Conservation (phyloP, 192 early-diverging fungal species). For the Umbelopsis ramanniana region DNA sequence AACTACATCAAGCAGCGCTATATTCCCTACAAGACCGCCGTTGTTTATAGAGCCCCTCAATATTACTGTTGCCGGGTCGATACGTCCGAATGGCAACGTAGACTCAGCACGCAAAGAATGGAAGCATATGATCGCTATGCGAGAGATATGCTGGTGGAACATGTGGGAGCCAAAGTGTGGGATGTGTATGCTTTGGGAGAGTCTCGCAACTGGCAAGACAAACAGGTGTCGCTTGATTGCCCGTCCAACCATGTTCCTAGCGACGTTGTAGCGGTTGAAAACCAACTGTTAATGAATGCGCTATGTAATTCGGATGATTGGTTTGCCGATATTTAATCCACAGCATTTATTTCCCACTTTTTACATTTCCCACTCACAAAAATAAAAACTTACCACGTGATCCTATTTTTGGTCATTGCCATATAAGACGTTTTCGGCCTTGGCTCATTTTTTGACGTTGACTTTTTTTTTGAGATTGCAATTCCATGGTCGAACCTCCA, state of each 20-base stretch:
- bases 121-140: constrained; percentile 36
- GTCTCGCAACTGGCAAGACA: constrained; percentile 32
- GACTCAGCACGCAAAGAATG: constrained; percentile 33
- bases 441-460: not conserved
- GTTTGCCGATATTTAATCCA: constrained; percentile 11
- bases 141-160: constrained; percentile 31
- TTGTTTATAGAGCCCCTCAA: constrained; percentile 55
- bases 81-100: constrained; percentile 24
- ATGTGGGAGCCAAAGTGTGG: constrained; percentile 40
- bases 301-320: constrained; percentile 34
- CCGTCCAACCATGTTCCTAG: constrained; percentile 53
- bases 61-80: constrained; percentile 58
- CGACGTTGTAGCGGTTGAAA: constrained; percentile 56
- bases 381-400: not conserved
- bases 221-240: constrained; percentile 36
- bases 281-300: constrained; percentile 47
- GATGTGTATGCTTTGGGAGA: constrained; percentile 48
- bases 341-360: no score
- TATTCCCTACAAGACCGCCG: constrained; percentile 25
- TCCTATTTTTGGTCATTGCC: constrained; percentile 8
- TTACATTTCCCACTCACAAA: not conserved
- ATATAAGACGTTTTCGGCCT: not conserved
- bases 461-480: not conserved
- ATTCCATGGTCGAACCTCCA: constrained; percentile 16
- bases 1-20: constrained; percentile 38